Conservation (phyloP, 306 rosid species). For the Malus asiatica region DNA sequence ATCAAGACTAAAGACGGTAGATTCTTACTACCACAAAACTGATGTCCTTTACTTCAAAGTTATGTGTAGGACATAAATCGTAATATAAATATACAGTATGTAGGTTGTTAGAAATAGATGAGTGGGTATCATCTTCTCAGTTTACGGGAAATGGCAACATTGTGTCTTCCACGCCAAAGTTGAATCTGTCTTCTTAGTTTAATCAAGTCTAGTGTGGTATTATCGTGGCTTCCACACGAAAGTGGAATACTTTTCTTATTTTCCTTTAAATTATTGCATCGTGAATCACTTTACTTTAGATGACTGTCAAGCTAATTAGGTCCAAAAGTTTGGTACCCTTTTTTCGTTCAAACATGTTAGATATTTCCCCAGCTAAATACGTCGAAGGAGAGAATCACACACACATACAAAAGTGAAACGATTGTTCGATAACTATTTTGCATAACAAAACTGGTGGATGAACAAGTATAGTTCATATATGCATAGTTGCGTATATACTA, state of each 20-base stretch:
- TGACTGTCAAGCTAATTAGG: not conserved
- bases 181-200: constrained; percentile 5
- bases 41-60: too few relatives aligned
- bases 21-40: too few relatives aligned
- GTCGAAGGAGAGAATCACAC: too few relatives aligned
- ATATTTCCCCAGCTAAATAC: too few relatives aligned
- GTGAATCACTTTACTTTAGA: not conserved
- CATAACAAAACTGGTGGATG: too few relatives aligned
- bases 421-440: too few relatives aligned
- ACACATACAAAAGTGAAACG: too few relatives aligned
- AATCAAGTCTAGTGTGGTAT: constrained; percentile 1
- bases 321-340: not conserved
- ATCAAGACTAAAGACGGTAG: too few relatives aligned
- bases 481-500: too few relatives aligned
- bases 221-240: constrained; percentile 33
- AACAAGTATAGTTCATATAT: too few relatives aligned
- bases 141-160: constrained; percentile 8
- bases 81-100: not conserved
- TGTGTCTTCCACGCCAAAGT: constrained; percentile 21
- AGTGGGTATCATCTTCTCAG: not conserved
- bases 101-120: not conserved
- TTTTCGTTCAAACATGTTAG: not conserved
- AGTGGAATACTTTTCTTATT: constrained; percentile 13
- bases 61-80: not conserved
- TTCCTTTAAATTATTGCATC: not conserved